Evolutionary conservation across 768 basidiomycete species (phyloP).

Genomic region (Hypholoma fasciculare): DNA sequence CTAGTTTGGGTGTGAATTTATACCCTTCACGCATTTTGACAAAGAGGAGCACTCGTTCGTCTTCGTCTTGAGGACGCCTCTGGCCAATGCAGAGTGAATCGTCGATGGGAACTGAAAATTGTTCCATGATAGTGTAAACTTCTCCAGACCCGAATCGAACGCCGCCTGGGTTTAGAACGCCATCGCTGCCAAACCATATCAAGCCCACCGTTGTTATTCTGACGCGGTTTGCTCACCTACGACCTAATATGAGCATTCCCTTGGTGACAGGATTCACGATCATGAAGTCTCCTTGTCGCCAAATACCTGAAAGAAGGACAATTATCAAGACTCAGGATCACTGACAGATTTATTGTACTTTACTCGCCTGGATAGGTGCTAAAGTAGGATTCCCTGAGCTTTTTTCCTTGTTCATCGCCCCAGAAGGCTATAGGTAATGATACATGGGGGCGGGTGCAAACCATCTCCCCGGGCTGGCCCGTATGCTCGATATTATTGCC

Average conservation of each 20-base stretch:
- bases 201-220: background rate
- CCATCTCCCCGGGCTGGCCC: constrained; percentile 59
- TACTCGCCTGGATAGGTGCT: constrained; percentile 56
- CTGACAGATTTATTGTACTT: background rate
- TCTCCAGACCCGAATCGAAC: constrained; percentile 83
- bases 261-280: constrained; percentile 61
- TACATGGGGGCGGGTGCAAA: constrained; percentile 70
- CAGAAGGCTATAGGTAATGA: constrained; percentile 69
- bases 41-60: constrained; percentile 79
- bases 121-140: constrained; percentile 72
- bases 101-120: constrained; percentile 55
- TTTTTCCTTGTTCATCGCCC: constrained; percentile 61
- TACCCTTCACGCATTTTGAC: constrained; percentile 58
- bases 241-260: constrained; percentile 63
- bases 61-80: constrained; percentile 55
- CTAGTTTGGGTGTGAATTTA: constrained; percentile 43
- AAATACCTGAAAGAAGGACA: constrained; percentile 40
- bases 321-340: background rate
- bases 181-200: constrained; percentile 42
- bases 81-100: constrained; percentile 79
- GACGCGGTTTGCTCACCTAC: constrained; percentile 41
- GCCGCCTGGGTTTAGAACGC: constrained; percentile 77
- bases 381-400: constrained; percentile 65
- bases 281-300: constrained; percentile 73
- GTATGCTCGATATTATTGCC: constrained; percentile 56